Evolutionary conservation across 2,329 filamentous ascomycete genomes (phyloP).

Genomic region (Fusarium decemcellulare): DNA sequence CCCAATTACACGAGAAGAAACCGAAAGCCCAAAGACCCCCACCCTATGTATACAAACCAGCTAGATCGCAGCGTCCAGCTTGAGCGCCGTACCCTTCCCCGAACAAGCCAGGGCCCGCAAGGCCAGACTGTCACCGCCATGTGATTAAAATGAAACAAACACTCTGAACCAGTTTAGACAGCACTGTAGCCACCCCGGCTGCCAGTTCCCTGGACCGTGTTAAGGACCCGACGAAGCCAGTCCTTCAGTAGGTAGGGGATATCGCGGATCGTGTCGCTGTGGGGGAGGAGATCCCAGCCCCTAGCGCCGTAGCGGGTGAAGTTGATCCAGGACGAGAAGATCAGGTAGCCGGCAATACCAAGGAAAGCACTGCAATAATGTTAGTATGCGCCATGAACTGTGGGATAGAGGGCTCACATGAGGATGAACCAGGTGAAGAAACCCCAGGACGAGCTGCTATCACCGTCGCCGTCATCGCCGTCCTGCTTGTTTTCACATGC

Average conservation of each 20-base stretch:
- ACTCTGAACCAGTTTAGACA: slow-evolving; percentile 68
- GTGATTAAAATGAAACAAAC: slow-evolving; percentile 12
- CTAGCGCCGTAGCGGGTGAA: slow-evolving; percentile 97
- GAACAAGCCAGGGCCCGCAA: slow-evolving; percentile 3
- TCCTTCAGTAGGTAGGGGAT: slow-evolving; percentile 94
- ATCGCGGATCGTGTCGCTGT: slow-evolving; percentile 92
- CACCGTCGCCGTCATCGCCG: slow-evolving; percentile 58
- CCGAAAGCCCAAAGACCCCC: slow-evolving; percentile 19
- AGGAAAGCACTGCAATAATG: slow-evolving; percentile 81
- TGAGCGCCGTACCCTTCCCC: slow-evolving; percentile 41
- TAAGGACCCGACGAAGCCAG: slow-evolving; percentile 83
- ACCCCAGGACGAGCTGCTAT: slow-evolving; percentile 79
- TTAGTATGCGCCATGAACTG: slow-evolving; percentile 20
- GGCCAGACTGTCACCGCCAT: neutral
- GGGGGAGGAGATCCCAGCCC: slow-evolving; percentile 94
- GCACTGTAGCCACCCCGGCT: slow-evolving; percentile 94
- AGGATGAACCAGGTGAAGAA: slow-evolving; percentile 99
- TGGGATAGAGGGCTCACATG: slow-evolving; percentile 73
- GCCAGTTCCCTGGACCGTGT: slow-evolving; percentile 86
- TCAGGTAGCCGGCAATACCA: slow-evolving; percentile 88
- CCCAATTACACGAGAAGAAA: slow-evolving; percentile 35
- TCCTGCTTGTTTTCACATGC: slow-evolving; percentile 77
- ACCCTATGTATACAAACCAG: slow-evolving; percentile 46
- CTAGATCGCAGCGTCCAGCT: slow-evolving; percentile 43
- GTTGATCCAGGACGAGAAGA: slow-evolving; percentile 99